Conservation (phyloP, 495 filamentous ascomycete genomes). For the Penicillium tannophilum region DNA sequence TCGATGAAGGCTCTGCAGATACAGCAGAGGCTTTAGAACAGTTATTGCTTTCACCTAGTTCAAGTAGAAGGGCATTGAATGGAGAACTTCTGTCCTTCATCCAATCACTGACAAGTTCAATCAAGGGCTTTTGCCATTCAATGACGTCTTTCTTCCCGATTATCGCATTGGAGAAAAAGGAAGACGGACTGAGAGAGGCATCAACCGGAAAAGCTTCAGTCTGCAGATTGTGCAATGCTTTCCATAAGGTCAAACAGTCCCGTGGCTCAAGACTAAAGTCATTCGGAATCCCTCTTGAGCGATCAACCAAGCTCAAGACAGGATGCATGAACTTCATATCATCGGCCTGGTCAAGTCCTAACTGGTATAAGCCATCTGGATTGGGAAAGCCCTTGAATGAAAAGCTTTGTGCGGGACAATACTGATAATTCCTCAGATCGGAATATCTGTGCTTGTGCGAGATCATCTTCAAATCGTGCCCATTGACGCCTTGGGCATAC, state of each 20-base stretch:
- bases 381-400: constrained; percentile 57
- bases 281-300: constrained; percentile 58
- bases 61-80: constrained; percentile 57
- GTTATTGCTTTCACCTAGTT: constrained; percentile 22
- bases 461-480: constrained; percentile 64
- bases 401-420: constrained; percentile 53
- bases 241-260: constrained; percentile 68
- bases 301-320: constrained; percentile 60
- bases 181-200: constrained; percentile 47
- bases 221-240: constrained; percentile 56
- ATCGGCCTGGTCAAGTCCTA: constrained; percentile 55
- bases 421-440: constrained; percentile 71
- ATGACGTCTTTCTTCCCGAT: constrained; percentile 65
- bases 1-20: background rate
- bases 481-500: constrained; percentile 57
- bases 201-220: constrained; percentile 48
- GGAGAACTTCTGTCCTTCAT: constrained; percentile 61
- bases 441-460: constrained; percentile 68
- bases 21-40: background rate
- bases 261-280: constrained; percentile 70
- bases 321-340: constrained; percentile 69
- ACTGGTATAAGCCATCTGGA: constrained; percentile 33
- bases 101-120: constrained; percentile 59
- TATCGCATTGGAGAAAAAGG: constrained; percentile 40
- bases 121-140: constrained; percentile 64